phyloP scores from a whole-genome alignment of 805 yeast species.

The Sporopachydermia quercuum region DNA sequence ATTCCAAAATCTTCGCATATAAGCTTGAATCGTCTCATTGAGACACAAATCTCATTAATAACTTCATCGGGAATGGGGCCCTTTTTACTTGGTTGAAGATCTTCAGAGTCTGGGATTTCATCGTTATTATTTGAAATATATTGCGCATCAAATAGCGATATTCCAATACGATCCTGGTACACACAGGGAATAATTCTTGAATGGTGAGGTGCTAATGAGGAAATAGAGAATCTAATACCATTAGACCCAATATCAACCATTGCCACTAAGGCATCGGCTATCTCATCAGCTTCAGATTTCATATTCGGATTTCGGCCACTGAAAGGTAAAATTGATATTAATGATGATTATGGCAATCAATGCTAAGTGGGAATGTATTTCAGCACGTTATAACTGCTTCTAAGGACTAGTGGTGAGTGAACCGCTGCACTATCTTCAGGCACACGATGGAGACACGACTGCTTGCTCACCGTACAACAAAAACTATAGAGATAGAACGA shows the following conservation, averaged over 20 bases:
- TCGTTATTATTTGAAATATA: slow-evolving; percentile 13
- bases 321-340: no score
- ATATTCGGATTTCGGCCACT: no score
- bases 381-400: no score
- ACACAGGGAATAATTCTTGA: slow-evolving; percentile 69
- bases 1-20: slow-evolving; percentile 69
- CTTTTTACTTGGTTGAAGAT: slow-evolving; percentile 3
- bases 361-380: no score
- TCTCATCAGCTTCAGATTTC: slow-evolving; percentile 14
- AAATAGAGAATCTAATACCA: slow-evolving; percentile 58
- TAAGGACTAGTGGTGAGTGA: no score
- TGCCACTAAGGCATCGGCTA: slow-evolving; percentile 43
- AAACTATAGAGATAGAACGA: no score
- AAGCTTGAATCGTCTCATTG: slow-evolving; percentile 51
- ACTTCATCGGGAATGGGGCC: slow-evolving; percentile 24
- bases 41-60: slow-evolving; percentile 42
- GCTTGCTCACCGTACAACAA: no score
- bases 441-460: no score
- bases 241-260: slow-evolving; percentile 70
- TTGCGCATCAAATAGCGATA: slow-evolving; percentile 53
- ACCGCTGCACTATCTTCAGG: no score
- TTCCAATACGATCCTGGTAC: slow-evolving; percentile 58
- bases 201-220: slow-evolving; percentile 52
- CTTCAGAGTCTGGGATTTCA: slow-evolving; percentile 2
- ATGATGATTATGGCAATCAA: no score